Percentiles rank a stretch among this genome's conserved stretches.
phyloP scores from a whole-genome alignment of 2,329 filamentous ascomycete genomes.

The Bipolaris cookei region DNA sequence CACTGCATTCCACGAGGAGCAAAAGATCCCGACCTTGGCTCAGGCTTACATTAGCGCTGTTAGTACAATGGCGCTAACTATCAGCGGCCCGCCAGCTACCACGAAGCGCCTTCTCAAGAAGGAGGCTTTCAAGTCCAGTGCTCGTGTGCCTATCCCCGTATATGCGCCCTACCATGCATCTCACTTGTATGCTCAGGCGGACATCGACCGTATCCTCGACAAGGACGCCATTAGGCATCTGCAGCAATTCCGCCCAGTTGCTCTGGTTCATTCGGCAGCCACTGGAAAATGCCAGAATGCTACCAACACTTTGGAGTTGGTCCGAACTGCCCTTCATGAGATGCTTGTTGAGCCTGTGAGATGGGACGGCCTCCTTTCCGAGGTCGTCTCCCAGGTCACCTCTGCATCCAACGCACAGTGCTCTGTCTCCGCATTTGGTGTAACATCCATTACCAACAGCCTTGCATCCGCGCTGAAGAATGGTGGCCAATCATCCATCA shows the following conservation, averaged over 20 bases:
- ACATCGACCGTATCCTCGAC: slow-evolving; percentile 60
- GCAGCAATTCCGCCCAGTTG: slow-evolving; percentile 51
- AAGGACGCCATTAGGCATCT: slow-evolving; percentile 50
- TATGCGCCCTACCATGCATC: slow-evolving; percentile 66
- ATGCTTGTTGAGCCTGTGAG: slow-evolving; percentile 57
- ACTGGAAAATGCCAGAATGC: slow-evolving; percentile 55
- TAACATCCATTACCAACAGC: slow-evolving; percentile 62
- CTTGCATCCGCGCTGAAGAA: slow-evolving; percentile 62
- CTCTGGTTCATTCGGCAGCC: slow-evolving; percentile 56
- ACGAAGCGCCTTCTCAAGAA: slow-evolving; percentile 60
- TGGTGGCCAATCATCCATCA: slow-evolving; percentile 54
- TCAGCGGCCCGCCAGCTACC: slow-evolving; percentile 64
- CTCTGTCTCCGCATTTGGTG: slow-evolving; percentile 58
- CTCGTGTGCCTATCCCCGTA: slow-evolving; percentile 61
- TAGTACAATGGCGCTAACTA: slow-evolving; percentile 64
- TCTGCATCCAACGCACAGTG: slow-evolving; percentile 49
- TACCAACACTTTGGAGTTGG: slow-evolving; percentile 54
- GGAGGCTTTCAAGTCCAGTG: slow-evolving; percentile 57
- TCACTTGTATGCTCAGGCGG: slow-evolving; percentile 60
- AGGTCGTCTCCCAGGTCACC: slow-evolving; percentile 56
- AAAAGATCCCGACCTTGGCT: slow-evolving; percentile 57
- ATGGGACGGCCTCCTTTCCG: slow-evolving; percentile 58
- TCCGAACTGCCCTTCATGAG: slow-evolving; percentile 53
- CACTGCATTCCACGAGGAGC: slow-evolving; percentile 63
- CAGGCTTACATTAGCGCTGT: slow-evolving; percentile 66